Base-by-base conservation (phyloP, 2,329 filamentous ascomycete species). In the Leptosphaerulina australis region DNA sequence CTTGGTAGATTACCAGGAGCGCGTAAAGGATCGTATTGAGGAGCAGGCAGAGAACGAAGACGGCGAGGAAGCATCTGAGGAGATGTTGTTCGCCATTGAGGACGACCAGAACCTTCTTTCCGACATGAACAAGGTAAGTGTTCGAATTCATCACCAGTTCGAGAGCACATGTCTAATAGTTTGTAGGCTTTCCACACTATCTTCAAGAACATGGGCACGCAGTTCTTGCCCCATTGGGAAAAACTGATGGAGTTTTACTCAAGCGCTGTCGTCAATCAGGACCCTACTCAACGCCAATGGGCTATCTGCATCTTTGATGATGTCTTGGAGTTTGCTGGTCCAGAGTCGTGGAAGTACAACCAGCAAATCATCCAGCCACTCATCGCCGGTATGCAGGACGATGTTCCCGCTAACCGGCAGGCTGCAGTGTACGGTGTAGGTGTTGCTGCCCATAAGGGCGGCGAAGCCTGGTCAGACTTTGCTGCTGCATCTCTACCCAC, bases 151-250 rank as follows among this genome's bases (percentile, higher is more conserved):
- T n/a, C 8, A 12, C 15, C 93, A 97, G 62, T 93, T 97, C 69
- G 92, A 97, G 96, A 91, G 14, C 81, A 97, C 14, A 81, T 97
- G 29, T 96, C 92, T 2, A 94, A 99, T 69, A 97, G 97, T 92
- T 97, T 97, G 83, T 97, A 99, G 80, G 93, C 94, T 0, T 99
- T 96, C 83, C 94, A 99, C 76, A 93, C 91, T 53, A 91, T 99
- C 60, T 99, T 99, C 82, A 97, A 97, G 80, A 92, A 96, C 77
- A 91, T 97, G 71, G 90, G 90, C 18, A 81, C 85, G 8, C 79
- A 82, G 9, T 99, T 99, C 80, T 81, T 99, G 44, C 88, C 86
- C 4, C 81, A 90, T 31, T 99, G 93, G 92, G 89, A 96, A 70
- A 84, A 85, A 44, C 81, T 99, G 18, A 85, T 96, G 72, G 79